Evolutionary conservation across 176 grass and related monocot genomes (phyloP).

Genomic region (Cymbopogon citratus): DNA sequence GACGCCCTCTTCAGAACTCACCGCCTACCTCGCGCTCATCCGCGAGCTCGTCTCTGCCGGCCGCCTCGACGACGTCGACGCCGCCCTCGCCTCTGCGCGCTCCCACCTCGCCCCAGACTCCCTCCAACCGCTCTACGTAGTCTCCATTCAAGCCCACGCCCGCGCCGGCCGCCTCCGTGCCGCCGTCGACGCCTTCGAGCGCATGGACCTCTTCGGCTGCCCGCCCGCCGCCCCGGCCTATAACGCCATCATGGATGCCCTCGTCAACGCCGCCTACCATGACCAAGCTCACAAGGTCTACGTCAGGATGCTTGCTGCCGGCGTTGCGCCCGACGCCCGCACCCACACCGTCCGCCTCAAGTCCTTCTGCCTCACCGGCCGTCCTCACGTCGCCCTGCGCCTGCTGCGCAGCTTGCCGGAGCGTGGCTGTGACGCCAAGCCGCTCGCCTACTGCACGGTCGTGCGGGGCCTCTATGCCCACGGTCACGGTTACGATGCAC

Average conservation of each 20-base stretch:
- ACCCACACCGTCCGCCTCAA: constrained; percentile 75
- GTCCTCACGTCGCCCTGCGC: constrained; percentile 46
- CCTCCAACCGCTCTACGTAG: constrained; percentile 59
- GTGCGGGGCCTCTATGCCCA: constrained; percentile 48
- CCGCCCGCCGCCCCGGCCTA: constrained; percentile 63
- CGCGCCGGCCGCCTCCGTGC: constrained; percentile 43
- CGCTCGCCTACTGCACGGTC: constrained; percentile 65
- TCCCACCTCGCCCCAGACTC: constrained; percentile 30
- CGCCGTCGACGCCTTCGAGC: constrained; percentile 73
- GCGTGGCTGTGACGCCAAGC: constrained; percentile 38
- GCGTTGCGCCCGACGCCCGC: constrained; percentile 43
- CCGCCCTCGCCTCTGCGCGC: constrained; percentile 42
- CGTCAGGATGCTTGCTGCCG: constrained; percentile 62
- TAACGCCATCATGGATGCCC: constrained; percentile 80
- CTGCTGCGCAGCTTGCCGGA: constrained; percentile 52
- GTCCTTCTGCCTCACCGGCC: constrained; percentile 75
- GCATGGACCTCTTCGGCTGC: constrained; percentile 83
- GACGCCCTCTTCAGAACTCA: not conserved
- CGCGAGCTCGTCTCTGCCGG: constrained; percentile 26
- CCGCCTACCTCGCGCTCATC: constrained; percentile 16
- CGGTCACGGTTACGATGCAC: constrained; percentile 30
- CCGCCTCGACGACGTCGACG: constrained; percentile 36
- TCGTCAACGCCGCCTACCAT: constrained; percentile 63
- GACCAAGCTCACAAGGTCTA: constrained; percentile 96
- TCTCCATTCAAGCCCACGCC: constrained; percentile 51